phyloP scores from a whole-genome alignment of 495 filamentous ascomycete species.

The Astrothelium subdiscretum region DNA sequence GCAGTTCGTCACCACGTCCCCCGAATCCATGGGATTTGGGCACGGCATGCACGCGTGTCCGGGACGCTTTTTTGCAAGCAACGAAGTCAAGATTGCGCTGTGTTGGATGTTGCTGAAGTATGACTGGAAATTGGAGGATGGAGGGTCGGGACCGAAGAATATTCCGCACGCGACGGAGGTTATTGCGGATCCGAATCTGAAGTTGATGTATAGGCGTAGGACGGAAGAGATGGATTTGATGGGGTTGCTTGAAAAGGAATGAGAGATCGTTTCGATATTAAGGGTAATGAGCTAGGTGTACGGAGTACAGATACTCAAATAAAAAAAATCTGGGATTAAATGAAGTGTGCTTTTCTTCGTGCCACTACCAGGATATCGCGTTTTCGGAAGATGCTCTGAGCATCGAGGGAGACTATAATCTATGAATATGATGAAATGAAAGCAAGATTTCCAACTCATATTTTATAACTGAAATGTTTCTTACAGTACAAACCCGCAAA shows the following conservation, averaged over 20 bases:
- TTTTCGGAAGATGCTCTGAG: no score
- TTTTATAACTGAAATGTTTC: neutral
- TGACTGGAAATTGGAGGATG: neutral
- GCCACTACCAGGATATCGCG: no score
- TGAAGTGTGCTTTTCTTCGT: no score
- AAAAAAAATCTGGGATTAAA: no score
- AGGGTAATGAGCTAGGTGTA: no score
- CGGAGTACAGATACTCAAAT: no score
- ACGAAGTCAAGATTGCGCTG: conserved; percentile 38
- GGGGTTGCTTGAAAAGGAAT: neutral
- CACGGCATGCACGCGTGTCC: conserved; percentile 44
- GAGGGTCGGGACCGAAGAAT: neutral
- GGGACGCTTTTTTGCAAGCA: conserved; percentile 41
- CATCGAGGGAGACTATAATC: no score
- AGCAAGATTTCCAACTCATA: no score
- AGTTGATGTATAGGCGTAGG: neutral
- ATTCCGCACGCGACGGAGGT: neutral
- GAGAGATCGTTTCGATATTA: no score
- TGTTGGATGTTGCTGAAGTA: conserved; percentile 11
- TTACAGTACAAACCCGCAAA: neutral
- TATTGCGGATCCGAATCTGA: neutral
- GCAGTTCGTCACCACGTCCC: conserved; percentile 35
- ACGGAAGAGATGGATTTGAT: neutral
- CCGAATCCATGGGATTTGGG: conserved; percentile 36
- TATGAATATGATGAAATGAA: no score